Base-by-base conservation (phyloP, 495 filamentous ascomycete genomes). In the Aspergillus taichungensis region DNA sequence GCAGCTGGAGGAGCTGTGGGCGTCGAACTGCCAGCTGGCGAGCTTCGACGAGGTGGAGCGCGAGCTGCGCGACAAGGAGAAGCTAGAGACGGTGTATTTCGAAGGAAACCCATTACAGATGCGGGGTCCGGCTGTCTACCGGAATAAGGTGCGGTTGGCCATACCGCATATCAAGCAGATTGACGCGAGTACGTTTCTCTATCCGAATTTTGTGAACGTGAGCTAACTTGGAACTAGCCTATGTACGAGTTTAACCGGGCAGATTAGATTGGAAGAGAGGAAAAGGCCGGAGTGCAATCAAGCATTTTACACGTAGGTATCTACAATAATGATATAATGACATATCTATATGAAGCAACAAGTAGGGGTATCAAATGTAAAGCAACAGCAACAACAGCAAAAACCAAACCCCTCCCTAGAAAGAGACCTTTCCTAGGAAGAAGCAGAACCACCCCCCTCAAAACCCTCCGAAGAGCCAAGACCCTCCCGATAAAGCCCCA, bases 51-150 rank as follows among this genome's bases (percentile, higher is more conserved):
- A 97, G 55, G 77, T 97, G 6, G 90, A 95, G 67, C 71, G 74
- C 45, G 80, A 88, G 63, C 66, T 97, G 41, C 74, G 60, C 46
- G 82, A 87, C 51, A 94, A 90, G 67, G 68, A 86, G 61, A 71
- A 82, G 34, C 66, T 99, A 55, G 73, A 84, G 47, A 97, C 94
- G 3, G 91, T 99, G 24, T 99, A 99, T 62, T 94, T 99, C 56
- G 92, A 99, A 63, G 90, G 88, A 0, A 96, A 95, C 56, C 92
- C 92, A 37, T 59, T 99, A 55, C 90, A 97, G 70, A 72, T 73
- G 52, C 78, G 72, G 46, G 77, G 73, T 24, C 80, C 80, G 33
- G 83, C 81, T 13, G 59, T 94, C 40, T 99, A 99, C 65, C 73
- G 94, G 59, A 95, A 95, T 60, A 97, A 99, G 69, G 78, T 99